Conservation (phyloP, 352 stramenopile species). For the Blastocystis sp. region DNA sequence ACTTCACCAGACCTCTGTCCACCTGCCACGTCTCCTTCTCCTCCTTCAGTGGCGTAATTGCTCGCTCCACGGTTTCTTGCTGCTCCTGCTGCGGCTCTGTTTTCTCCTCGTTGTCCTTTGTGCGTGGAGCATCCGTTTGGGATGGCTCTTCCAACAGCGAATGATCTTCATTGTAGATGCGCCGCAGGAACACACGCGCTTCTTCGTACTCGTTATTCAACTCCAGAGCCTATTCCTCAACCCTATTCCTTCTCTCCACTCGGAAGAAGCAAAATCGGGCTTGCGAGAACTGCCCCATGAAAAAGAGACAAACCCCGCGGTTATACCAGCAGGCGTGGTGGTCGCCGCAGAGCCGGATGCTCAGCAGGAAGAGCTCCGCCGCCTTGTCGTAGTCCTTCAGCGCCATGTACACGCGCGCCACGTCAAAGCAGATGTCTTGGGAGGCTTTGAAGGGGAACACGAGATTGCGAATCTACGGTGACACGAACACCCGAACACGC, state of each 20-base stretch:
- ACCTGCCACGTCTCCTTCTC: neutral
- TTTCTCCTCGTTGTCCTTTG: no score
- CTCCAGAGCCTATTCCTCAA: constrained; percentile 28
- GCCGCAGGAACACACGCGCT: neutral
- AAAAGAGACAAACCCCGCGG: constrained; percentile 25
- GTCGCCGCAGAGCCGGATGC: constrained; percentile 2
- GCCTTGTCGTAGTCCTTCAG: neutral
- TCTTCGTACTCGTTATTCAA: constrained; percentile 41
- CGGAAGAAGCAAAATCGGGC: constrained; percentile 47
- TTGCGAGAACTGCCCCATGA: neutral
- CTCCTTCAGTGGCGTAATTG: neutral
- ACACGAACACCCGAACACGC: neutral
- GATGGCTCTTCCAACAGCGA: no score
- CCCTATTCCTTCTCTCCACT: neutral
- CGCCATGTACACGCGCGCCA: constrained; percentile 14
- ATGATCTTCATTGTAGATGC: neutral
- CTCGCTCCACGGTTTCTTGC: neutral
- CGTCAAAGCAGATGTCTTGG: constrained; percentile 27
- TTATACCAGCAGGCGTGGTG: constrained; percentile 60
- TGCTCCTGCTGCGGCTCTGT: no score
- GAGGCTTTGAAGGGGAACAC: constrained; percentile 15
- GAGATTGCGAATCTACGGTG: neutral
- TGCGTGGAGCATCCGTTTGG: no score
- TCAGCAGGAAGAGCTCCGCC: constrained; percentile 9
- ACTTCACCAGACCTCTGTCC: neutral